These are phyloP conservation scores for Trichoderma pleuroti DNA, from an alignment of 2,329 filamentous ascomycete genomes.

Conservation along the genomic window DNA sequence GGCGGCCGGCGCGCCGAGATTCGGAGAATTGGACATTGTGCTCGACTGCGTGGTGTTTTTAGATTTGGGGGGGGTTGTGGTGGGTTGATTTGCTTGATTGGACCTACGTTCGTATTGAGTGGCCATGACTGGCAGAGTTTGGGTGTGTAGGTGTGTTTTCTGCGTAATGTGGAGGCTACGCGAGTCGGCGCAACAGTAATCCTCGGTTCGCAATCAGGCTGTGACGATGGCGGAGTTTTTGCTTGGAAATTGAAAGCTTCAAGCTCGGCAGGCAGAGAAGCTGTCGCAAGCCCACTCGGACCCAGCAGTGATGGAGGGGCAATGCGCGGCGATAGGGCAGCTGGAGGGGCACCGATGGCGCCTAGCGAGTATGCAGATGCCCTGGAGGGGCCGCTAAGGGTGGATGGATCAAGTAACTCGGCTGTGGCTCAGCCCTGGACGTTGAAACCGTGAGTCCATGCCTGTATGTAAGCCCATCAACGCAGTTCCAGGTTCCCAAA, in stretches of 20 bases:
- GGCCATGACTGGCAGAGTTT: slow-evolving; percentile 41
- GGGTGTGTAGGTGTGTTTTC: not conserved
- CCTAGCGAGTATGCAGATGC: not conserved
- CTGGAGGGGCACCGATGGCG: not conserved
- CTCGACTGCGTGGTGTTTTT: slow-evolving; percentile 48
- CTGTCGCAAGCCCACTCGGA: slow-evolving; percentile 16
- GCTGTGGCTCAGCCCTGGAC: not conserved
- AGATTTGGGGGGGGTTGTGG: not conserved
- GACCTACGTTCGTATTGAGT: slow-evolving; percentile 54
- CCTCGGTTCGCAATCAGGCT: not conserved
- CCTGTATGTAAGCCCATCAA: too few species aligned
- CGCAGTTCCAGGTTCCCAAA: too few species aligned
- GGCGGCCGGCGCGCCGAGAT: slow-evolving; percentile 43
- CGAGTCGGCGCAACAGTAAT: not conserved
- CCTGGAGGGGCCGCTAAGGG: not conserved
- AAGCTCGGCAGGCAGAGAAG: slow-evolving; percentile 15
- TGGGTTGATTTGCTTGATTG: not conserved
- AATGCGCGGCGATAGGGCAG: not conserved
- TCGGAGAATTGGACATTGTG: slow-evolving; percentile 55
- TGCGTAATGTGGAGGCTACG: not conserved
- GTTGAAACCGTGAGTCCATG: too few species aligned
- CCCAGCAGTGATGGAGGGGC: not conserved
- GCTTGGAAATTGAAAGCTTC: not conserved
- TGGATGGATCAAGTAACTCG: not conserved
- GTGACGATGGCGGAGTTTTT: not conserved